These are phyloP conservation scores for Boletales sp. DNA, from an alignment of 768 basidiomycete species.

Conservation along the genomic window DNA sequence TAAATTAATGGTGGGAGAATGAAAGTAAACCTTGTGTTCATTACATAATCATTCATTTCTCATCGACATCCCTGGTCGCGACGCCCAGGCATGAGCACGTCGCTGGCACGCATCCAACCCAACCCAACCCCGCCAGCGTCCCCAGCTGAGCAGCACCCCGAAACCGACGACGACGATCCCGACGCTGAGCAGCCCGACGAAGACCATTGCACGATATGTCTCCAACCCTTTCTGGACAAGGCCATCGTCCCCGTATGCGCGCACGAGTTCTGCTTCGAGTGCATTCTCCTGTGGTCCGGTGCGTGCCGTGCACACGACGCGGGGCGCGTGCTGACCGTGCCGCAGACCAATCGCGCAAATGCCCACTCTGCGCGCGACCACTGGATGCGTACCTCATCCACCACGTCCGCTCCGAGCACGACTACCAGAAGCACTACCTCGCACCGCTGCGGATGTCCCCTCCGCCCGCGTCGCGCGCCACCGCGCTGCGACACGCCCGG, in stretches of 20 bases:
- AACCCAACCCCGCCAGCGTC: too few relatives aligned
- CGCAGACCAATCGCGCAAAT: conserved; percentile 71
- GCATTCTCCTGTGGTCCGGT: conserved; percentile 85
- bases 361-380: conserved; percentile 68
- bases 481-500: conserved; percentile 29
- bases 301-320: conserved; percentile 19
- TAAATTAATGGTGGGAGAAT: too few relatives aligned
- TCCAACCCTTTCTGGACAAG: conserved; percentile 72
- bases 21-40: too few relatives aligned
- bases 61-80: background rate
- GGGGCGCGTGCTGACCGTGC: background rate
- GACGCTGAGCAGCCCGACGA: conserved; percentile 12
- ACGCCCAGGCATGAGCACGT: too few relatives aligned
- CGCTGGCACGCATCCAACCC: too few relatives aligned
- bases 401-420: conserved; percentile 69
- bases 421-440: conserved; percentile 80
- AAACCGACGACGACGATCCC: too few relatives aligned
- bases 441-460: conserved; percentile 57
- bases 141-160: too few relatives aligned
- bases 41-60: too few relatives aligned
- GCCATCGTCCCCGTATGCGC: conserved; percentile 83
- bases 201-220: conserved; percentile 81
- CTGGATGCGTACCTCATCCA: conserved; percentile 76
- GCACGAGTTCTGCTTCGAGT: conserved; percentile 94
- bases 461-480: conserved; percentile 26